Evolutionary conservation across 495 filamentous ascomycete species (phyloP), one percentile per base, ranked within the genome.

Genomic region (Margaritispora aquatica): DNA sequence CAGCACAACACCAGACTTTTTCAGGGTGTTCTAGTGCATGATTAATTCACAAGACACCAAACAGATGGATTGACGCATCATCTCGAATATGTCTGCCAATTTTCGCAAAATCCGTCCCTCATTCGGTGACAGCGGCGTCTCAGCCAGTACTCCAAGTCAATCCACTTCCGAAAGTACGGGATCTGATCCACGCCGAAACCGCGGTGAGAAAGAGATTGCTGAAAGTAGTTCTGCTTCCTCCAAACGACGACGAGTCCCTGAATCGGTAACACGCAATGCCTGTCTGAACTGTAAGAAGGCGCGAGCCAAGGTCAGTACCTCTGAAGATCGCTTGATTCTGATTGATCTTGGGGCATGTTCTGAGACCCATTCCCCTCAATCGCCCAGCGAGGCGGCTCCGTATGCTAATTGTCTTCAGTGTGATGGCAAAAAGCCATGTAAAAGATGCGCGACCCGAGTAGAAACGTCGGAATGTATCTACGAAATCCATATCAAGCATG

Each of bases 321-420:
- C 17, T 58, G 48, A 5, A 29, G 23, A 29, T 55, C n/a, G 52
- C 36, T 26, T 22, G 26, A 15, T 57, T 44, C 3, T 44, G 7
- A n/a, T n/a, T n/a, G n/a, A 23, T 93, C 88, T 57, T 92, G 44
- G 24, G 93, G 88, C 56, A 93, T 96, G 70, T 89, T 87, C 55
- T 92, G 92, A 15, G 27, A 29, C 23, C 3, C 3, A n/a, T 11
- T 24, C 48, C 4, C 24, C 17, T 27, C 50, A 19, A 29, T 17
- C 21, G 24, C 21, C 50, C 24, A 52, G 4, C 21, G 21, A 24
- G 21, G 8, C 2, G 52, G 19, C 27, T 3, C 49, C 50, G n/a
- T 34, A 4, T 4, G 27, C 60, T 62, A 50, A 54, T 49, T 58
- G 20, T 29, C 2, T 53, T 26, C 38, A 68, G 63, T 68, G 66